phyloP scores from a whole-genome alignment of 352 stramenopile genomes.

The Plasmopara viticola region DNA sequence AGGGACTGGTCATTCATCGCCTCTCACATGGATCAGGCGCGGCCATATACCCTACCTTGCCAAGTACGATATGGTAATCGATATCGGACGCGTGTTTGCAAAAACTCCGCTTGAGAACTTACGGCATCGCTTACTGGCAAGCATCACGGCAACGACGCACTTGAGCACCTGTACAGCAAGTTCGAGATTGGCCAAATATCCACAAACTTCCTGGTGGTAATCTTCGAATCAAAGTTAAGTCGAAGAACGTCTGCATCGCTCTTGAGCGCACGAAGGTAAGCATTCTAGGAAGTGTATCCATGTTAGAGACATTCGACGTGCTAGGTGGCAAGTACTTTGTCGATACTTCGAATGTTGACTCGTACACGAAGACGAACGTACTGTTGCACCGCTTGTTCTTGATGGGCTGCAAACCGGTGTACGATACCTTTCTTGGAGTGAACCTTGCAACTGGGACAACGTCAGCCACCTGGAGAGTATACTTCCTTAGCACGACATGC shows the following conservation, averaged over 20 bases:
- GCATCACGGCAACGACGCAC: neutral
- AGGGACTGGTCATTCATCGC: neutral
- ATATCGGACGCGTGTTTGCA: neutral
- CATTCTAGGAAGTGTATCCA: neutral
- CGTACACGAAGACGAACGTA: neutral
- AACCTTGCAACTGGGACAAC: too few relatives aligned
- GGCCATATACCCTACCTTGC: neutral
- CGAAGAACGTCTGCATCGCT: too few relatives aligned
- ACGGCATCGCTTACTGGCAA: neutral
- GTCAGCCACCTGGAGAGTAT: neutral
- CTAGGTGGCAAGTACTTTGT: neutral
- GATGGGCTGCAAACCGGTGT: neutral
- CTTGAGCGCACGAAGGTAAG: neutral
- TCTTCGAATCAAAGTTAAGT: too few relatives aligned
- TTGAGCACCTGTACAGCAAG: neutral
- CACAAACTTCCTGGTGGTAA: too few relatives aligned
- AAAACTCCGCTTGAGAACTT: neutral
- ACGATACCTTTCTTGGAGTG: neutral
- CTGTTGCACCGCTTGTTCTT: neutral
- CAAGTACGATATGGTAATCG: neutral
- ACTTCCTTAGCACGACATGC: neutral
- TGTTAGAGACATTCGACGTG: neutral
- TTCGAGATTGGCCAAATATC: too few relatives aligned
- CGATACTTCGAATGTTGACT: neutral
- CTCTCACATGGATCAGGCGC: neutral